These are phyloP conservation scores for Stephanodiscus triporus DNA, from an alignment of 108 stramenopile genomes.

Conservation along the genomic window DNA sequence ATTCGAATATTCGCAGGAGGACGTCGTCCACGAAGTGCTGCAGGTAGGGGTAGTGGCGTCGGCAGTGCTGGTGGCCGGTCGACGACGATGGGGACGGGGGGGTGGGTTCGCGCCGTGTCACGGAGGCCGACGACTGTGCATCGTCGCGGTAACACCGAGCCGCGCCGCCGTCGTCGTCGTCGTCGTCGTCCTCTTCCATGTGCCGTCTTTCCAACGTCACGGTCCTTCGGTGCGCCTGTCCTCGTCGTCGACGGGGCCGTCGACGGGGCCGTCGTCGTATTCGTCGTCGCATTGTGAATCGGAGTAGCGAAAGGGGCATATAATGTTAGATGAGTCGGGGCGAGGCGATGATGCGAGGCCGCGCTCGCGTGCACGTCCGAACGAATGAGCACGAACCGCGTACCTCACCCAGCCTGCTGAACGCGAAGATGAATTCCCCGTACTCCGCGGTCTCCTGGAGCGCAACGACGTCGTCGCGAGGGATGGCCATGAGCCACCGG, in stretches of 20 bases:
- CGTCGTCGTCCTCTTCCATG: slow-evolving; percentile 41
- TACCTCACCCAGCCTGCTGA: slow-evolving; percentile 58
- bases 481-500: slow-evolving; percentile 70
- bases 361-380: no score
- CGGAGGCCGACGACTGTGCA: neutral
- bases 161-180: slow-evolving; percentile 11
- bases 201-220: slow-evolving; percentile 43
- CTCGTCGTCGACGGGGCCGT: neutral
- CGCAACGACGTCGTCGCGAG: slow-evolving; percentile 64
- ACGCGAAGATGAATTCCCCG: slow-evolving; percentile 61
- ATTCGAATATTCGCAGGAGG: slow-evolving; percentile 70
- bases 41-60: slow-evolving; percentile 55
- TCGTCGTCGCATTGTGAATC: no score
- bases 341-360: no score
- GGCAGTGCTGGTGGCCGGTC: neutral
- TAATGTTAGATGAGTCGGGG: no score
- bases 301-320: no score
- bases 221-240: slow-evolving; percentile 60
- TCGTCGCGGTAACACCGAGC: neutral
- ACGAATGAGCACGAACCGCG: neutral
- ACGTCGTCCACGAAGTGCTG: slow-evolving; percentile 77
- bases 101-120: slow-evolving; percentile 1
- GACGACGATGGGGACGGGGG: slow-evolving; percentile 1
- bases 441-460: slow-evolving; percentile 69
- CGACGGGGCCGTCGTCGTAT: no score